Evolutionary conservation across 305 asterid genomes (phyloP).

Genomic region (Fraxinus nigra): DNA sequence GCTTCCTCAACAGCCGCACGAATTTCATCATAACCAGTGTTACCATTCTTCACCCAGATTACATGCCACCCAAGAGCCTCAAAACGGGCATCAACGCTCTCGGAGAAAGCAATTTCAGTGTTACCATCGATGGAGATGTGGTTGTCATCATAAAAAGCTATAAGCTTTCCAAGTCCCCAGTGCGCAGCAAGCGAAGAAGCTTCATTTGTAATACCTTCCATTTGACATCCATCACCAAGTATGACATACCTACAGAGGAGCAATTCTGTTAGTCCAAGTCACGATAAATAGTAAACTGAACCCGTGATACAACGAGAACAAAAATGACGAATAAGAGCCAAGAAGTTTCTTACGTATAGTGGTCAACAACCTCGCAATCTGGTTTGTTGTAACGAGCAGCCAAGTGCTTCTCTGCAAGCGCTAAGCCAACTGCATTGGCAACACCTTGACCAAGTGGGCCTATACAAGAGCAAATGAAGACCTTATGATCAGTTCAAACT

Average conservation of each 20-base stretch:
- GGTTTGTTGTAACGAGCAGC: slow-evolving; percentile 97
- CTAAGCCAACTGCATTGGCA: slow-evolving; percentile 95
- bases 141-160: slow-evolving; percentile 94
- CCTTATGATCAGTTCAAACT: slow-evolving; percentile 16
- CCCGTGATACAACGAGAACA: background rate
- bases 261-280: slow-evolving; percentile 22
- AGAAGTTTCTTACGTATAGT: slow-evolving; percentile 68
- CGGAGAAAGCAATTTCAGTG: slow-evolving; percentile 96
- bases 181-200: slow-evolving; percentile 96
- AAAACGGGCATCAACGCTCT: slow-evolving; percentile 74
- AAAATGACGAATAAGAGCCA: background rate
- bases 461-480: slow-evolving; percentile 30
- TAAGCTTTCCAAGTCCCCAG: slow-evolving; percentile 98
- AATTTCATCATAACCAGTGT: slow-evolving; percentile 90
- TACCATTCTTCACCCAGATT: slow-evolving; percentile 84
- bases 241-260: slow-evolving; percentile 51
- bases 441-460: slow-evolving; percentile 99
- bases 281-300: background rate
- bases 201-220: slow-evolving; percentile 98
- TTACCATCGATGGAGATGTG: slow-evolving; percentile 98
- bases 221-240: slow-evolving; percentile 97
- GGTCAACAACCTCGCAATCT: slow-evolving; percentile 80
- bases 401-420: slow-evolving; percentile 94
- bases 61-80: slow-evolving; percentile 94
- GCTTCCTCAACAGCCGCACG: slow-evolving; percentile 99